Conservation (phyloP, 208 protist genomes). For the Jaenimonas drosophilae region DNA sequence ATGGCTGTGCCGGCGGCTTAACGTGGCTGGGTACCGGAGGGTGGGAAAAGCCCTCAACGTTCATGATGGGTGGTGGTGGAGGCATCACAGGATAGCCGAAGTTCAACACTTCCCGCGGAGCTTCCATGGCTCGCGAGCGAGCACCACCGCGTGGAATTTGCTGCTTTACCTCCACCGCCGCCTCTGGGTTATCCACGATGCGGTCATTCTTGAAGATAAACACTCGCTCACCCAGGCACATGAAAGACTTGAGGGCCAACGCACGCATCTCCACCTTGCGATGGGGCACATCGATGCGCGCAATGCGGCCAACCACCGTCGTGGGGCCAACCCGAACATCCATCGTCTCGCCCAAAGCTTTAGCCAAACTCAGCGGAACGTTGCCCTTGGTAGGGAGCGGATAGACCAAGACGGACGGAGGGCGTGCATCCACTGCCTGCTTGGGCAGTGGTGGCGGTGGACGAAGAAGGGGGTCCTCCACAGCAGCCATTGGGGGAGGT, state of each 20-base stretch:
- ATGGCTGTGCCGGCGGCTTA: conserved; percentile 1
- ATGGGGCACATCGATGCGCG: conserved; percentile 74
- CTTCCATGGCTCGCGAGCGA: not conserved
- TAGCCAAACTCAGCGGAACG: conserved; percentile 60
- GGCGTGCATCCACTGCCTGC: conserved; percentile 47
- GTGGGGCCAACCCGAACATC: conserved; percentile 79
- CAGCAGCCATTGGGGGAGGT: conserved; percentile 2
- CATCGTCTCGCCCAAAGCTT: conserved; percentile 73
- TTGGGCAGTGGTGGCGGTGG: conserved; percentile 72
- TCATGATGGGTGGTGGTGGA: not conserved
- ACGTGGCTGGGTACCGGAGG: conserved; percentile 3
- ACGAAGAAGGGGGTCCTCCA: conserved; percentile 31
- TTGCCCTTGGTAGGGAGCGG: conserved; percentile 67
- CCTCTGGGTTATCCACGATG: conserved; percentile 71
- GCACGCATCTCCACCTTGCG: conserved; percentile 76
- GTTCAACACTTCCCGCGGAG: no score
- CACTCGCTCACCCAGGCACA: conserved; percentile 60
- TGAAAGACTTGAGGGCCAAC: conserved; percentile 66
- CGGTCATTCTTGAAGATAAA: conserved; percentile 86
- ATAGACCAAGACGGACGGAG: conserved; percentile 75
- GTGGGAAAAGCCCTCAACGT: not conserved
- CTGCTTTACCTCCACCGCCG: conserved; percentile 1
- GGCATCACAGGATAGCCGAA: no score
- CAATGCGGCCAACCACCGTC: conserved; percentile 65
- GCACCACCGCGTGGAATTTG: conserved; percentile 2